Percentiles rank a stretch among this genome's conserved stretches.
Evolutionary conservation across 345 rosid species (phyloP).

Genomic region (Pugionium cornutum): DNA sequence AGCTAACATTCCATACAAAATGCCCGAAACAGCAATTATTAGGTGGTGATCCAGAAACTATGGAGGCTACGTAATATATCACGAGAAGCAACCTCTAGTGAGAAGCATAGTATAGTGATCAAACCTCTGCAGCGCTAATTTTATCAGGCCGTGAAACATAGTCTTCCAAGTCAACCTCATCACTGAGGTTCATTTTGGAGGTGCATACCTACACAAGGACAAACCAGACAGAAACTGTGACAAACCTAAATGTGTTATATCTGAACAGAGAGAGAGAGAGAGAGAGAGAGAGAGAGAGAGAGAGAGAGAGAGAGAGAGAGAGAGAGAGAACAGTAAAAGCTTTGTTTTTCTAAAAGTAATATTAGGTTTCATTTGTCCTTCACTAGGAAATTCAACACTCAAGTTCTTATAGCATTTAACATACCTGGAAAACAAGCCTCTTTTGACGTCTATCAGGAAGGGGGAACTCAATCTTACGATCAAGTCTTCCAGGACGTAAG

Average conservation of each 20-base stretch:
- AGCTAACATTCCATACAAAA: slow-evolving; percentile 13
- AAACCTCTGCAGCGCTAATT: slow-evolving; percentile 99
- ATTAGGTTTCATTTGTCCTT: slow-evolving; percentile 11
- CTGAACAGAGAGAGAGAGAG: no score
- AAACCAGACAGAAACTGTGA: neutral
- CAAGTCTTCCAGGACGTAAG: slow-evolving; percentile 97
- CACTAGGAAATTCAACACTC: slow-evolving; percentile 5
- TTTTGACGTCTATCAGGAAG: slow-evolving; percentile 97
- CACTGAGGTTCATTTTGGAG: slow-evolving; percentile 90
- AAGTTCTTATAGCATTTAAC: slow-evolving; percentile 4
- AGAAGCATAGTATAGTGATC: slow-evolving; percentile 19
- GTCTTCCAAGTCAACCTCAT: slow-evolving; percentile 99
- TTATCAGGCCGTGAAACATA: slow-evolving; percentile 97
- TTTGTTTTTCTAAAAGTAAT: neutral
- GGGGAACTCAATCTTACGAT: slow-evolving; percentile 91
- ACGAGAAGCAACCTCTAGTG: neutral
- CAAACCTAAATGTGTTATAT: neutral
- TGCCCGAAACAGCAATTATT: neutral
- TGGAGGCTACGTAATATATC: neutral
- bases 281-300: no score
- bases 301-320: no score
- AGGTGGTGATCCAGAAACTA: neutral
- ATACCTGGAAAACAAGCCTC: slow-evolving; percentile 98
- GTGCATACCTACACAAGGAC: slow-evolving; percentile 80
- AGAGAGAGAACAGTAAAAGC: neutral